Base-by-base conservation (phyloP, 2,329 filamentous ascomycete species). In the Sporothrix humicola region DNA sequence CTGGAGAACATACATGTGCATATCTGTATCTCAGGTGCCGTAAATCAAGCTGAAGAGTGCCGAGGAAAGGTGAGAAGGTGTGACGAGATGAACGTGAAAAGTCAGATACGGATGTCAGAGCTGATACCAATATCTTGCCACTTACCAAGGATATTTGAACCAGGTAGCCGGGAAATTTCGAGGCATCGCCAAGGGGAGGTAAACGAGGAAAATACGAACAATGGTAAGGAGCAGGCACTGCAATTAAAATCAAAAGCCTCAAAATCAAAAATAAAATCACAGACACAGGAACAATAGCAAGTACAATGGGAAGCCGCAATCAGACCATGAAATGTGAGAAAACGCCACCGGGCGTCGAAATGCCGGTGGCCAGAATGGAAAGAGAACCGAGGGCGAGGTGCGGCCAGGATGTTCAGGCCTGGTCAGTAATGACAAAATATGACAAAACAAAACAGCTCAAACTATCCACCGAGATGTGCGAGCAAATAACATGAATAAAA, bases 221-320 rank as follows among this genome's bases (percentile, higher is more conserved):
- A 46, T 23, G 9, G 59, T 42, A 65, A 23, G 59, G 9, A n/a
- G 17, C 37, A 13, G 12, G 61, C 3, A 23, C 8, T 0, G 46
- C 61, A 48, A 48, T 23, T n/a, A 48, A 13, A 17, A 26, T 23
- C 42, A 48, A 66, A 66, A 66, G 61, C 42, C 42, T 17, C 42
- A 12, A 66, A 44, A 48, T 44, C 42, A 66, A 48, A 66, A 48
- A 66, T 12, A 17, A 48, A 66, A 66, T 26, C 31, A 48, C 42
- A 48, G 23, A 23, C 20, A 48, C 10, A 26, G 6, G 13, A 20
- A 58, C 23, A 58, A 58, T 58, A 6, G 15, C 20, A 13, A 31
- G 54, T 17, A 65, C 61, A 46, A 48, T 66, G 12, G 42, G 12
- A 48, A 44, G 31, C 31, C 4, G 48, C 5, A 48, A 48, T 48